Evolutionary conservation across 306 rosid species (phyloP).

Genomic region (Inga oerstediana): DNA sequence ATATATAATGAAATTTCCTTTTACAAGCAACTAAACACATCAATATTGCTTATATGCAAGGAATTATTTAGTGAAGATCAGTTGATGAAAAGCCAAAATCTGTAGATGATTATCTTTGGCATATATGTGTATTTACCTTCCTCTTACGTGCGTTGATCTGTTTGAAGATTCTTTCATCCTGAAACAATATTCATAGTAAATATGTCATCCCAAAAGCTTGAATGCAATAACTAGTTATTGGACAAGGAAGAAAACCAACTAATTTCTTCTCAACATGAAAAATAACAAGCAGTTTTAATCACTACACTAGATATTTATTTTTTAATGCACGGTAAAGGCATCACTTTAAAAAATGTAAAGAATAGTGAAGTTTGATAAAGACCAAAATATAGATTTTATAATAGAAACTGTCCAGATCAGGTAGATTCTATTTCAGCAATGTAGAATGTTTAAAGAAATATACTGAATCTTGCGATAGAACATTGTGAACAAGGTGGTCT

Average conservation of each 20-base stretch:
- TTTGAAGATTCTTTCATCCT: constrained; percentile 14
- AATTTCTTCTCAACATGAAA: not conserved
- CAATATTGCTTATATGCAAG: not conserved
- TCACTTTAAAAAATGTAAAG: not conserved
- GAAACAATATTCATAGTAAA: not conserved
- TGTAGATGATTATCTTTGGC: not conserved
- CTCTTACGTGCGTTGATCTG: not conserved
- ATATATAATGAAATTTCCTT: not conserved
- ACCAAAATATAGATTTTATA: not conserved
- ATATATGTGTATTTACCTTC: not conserved
- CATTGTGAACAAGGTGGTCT: not conserved
- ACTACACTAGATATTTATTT: not conserved
- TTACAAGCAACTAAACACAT: not conserved
- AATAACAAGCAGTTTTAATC: not conserved
- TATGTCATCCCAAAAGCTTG: not conserved
- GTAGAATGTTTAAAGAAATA: not conserved
- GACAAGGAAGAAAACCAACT: not conserved
- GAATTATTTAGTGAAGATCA: not conserved
- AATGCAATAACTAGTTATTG: not conserved
- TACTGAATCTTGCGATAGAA: not conserved
- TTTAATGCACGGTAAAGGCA: not conserved
- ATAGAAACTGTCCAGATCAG: not conserved
- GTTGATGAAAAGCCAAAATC: not conserved
- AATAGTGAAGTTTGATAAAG: not conserved
- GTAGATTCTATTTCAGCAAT: not conserved